Evolutionary conservation across 2,329 filamentous ascomycete species (phyloP), one percentile per base, ranked within the genome.

Genomic region (Rhexocercosporidium sp.): DNA sequence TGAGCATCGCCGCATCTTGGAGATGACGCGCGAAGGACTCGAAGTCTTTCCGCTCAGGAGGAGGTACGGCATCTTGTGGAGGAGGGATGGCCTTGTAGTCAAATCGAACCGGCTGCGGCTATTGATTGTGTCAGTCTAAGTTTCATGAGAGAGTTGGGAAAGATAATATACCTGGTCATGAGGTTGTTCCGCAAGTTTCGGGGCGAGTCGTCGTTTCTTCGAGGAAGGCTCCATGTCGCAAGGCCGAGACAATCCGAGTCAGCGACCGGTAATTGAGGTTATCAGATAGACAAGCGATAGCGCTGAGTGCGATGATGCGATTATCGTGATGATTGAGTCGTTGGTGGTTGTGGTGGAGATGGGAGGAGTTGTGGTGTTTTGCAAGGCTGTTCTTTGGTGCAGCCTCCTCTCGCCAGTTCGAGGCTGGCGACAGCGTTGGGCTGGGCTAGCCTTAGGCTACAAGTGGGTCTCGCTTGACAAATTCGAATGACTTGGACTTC

Each of bases 1-100:
- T 89, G 73, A 89, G 81, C 84, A 89, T 89, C 70, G 88, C 88
- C 59, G 88, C 88, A 83, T 90, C 88, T 75, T 90, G 88, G 53
- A 90, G 83, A 79, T 90, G 88, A 56, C 88, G 84, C 67, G 88
- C 88, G 75, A 90, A 90, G 62, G 86, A 84, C 77, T 90, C 88
- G 78, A 90, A 90, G 73, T 90, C 87, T 78, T 71, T 75, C 61
- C 76, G 74, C 66, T 78, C 77, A 57, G 75, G 71, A 67, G 75
- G 73, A 60, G 76, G 75, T 37, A 72, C 72, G 7, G 71, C 70
- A 67, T 77, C 75, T 70, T 73, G 72, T 49, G 72, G 66, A 61
- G 73, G 71, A 22, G 74, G 72, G 51, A 73, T 70, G 57, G 73
- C 61, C 64, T 77, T 73, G 66, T 77, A 76, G 69, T 77, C 73